Evolutionary conservation across 31 red algal species (phyloP).

Genomic region (Asparagopsis taxiformis): DNA sequence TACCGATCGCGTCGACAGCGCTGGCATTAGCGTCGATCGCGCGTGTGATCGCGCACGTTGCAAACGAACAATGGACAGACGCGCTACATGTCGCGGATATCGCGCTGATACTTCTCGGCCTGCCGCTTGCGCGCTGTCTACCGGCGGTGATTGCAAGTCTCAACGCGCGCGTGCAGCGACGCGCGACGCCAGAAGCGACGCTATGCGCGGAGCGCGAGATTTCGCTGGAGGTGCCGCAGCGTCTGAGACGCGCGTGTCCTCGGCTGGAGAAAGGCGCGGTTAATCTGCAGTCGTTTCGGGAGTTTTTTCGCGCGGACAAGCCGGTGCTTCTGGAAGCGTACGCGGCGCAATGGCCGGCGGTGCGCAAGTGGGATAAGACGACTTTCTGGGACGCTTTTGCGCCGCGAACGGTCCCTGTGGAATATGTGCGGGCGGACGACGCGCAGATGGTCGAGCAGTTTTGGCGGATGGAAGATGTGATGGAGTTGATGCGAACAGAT

Average conservation of each 20-base stretch:
- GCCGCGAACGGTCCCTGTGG: constrained; percentile 71
- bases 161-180: neutral
- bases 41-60: neutral
- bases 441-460: constrained; percentile 36
- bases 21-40: neutral
- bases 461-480: constrained; percentile 22
- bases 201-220: neutral
- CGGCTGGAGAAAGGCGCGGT: neutral
- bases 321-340: constrained; percentile 38
- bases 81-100: constrained; percentile 2
- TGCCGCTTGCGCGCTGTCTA: constrained; percentile 1
- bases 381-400: constrained; percentile 38
- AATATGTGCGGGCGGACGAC: constrained; percentile 4
- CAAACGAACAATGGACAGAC: neutral
- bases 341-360: constrained; percentile 34
- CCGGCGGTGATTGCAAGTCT: neutral
- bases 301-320: constrained; percentile 20
- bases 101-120: neutral
- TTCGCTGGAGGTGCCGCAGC: constrained; percentile 2
- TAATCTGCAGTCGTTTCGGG: constrained; percentile 1
- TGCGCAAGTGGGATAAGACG: constrained; percentile 42
- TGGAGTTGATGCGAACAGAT: constrained; percentile 23
- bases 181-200: neutral
- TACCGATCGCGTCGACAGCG: neutral
- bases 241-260: constrained; percentile 1